Conservation (phyloP, 1,284 basidiomycete genomes). For the Rhodotorula sp. region DNA sequence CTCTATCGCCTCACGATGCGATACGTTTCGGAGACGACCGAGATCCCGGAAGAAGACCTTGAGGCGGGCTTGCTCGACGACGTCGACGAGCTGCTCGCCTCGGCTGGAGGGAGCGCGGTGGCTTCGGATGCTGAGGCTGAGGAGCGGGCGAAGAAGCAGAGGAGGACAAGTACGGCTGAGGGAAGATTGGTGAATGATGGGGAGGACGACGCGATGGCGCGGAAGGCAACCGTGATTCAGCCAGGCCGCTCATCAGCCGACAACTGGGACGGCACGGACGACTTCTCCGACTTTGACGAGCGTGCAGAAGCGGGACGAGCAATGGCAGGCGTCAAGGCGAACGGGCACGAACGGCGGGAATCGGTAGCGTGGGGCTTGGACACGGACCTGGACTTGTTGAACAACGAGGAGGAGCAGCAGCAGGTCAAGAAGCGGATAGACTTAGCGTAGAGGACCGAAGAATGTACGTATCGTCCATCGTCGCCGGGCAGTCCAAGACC, state of each 20-base stretch:
- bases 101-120: not conserved
- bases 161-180: not conserved
- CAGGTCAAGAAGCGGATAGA: not conserved
- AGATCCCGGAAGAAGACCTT: not conserved
- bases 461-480: too few species aligned
- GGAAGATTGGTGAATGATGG: not conserved
- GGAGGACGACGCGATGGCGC: not conserved
- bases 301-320: conserved; percentile 50
- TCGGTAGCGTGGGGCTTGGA: conserved; percentile 60
- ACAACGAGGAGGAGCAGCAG: conserved; percentile 45
- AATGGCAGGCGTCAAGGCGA: not conserved
- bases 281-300: conserved; percentile 45
- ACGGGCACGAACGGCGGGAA: not conserved
- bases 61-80: conserved; percentile 22
- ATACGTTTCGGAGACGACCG: conserved; percentile 60
- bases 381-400: conserved; percentile 59
- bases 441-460: too few species aligned
- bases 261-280: not conserved
- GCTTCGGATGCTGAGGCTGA: conserved; percentile 45
- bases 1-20: conserved; percentile 46
- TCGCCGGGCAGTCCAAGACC: too few species aligned
- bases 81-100: conserved; percentile 16
- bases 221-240: not conserved
- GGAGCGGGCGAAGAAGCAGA: conserved; percentile 47
- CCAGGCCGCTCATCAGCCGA: not conserved